A percentile compares a stretch with the other conserved stretches of the same genome.
Evolutionary conservation across 257 asterid genomes (phyloP).

Genomic region (Capsicum baccatum): DNA sequence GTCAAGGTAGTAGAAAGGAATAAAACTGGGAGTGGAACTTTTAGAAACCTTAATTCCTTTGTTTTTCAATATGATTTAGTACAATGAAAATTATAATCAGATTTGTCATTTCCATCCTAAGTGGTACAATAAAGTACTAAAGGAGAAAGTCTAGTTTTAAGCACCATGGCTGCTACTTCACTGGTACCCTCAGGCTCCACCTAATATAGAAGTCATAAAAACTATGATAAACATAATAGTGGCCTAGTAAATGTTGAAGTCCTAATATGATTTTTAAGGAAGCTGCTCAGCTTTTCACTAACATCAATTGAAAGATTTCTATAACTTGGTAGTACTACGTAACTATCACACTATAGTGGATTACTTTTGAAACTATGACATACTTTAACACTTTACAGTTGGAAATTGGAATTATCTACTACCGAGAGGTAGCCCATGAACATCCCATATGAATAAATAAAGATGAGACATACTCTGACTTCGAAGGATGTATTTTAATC

Average conservation of each 20-base stretch:
- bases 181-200: background rate
- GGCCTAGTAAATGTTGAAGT: background rate
- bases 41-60: background rate
- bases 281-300: background rate
- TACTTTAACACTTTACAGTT: background rate
- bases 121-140: background rate
- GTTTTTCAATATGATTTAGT: background rate
- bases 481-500: background rate
- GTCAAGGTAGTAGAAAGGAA: no score
- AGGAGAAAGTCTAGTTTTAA: background rate
- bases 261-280: background rate
- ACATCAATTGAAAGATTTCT: background rate
- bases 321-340: background rate
- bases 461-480: slow-evolving; percentile 13
- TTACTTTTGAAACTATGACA: background rate
- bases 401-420: background rate
- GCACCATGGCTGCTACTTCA: slow-evolving; percentile 6
- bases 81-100: background rate
- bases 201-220: background rate
- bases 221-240: background rate
- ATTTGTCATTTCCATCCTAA: background rate
- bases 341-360: background rate
- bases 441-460: slow-evolving; percentile 27
- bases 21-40: background rate
- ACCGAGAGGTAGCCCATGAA: background rate